Evolutionary conservation across 2,329 filamentous ascomycete genomes (phyloP).

Genomic region (Fusarium verticillioides): DNA sequence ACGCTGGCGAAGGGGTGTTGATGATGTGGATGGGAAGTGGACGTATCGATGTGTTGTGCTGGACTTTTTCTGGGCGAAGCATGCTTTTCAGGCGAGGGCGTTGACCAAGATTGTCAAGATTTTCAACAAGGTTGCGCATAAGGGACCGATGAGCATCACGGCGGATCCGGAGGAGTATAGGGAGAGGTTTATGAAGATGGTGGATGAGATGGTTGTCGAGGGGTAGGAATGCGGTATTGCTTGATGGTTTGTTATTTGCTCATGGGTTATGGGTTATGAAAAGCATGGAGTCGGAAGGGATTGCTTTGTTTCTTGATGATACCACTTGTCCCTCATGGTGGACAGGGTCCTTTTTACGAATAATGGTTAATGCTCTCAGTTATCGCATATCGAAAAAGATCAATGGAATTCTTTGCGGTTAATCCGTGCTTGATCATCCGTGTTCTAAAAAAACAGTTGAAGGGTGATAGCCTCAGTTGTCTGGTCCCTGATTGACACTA

Average conservation of each 20-base stretch:
- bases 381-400: background rate
- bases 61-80: constrained; percentile 84
- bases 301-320: background rate
- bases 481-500: background rate
- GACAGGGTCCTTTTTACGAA: background rate
- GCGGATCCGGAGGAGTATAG: constrained; percentile 76
- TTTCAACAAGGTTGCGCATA: constrained; percentile 70
- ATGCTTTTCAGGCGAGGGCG: constrained; percentile 72
- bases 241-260: background rate
- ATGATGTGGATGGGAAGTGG: constrained; percentile 71
- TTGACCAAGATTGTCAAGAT: constrained; percentile 73
- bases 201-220: constrained; percentile 55
- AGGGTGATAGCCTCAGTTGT: background rate
- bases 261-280: background rate
- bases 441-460: background rate
- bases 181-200: constrained; percentile 62
- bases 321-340: background rate
- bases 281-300: background rate
- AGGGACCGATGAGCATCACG: constrained; percentile 81
- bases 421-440: background rate
- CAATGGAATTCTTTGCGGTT: background rate
- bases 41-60: constrained; percentile 74
- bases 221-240: constrained; percentile 20
- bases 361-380: background rate
- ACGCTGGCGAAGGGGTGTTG: constrained; percentile 70